Base-by-base conservation (phyloP, 768 basidiomycete species). In the Gelatoporia subvermispora region DNA sequence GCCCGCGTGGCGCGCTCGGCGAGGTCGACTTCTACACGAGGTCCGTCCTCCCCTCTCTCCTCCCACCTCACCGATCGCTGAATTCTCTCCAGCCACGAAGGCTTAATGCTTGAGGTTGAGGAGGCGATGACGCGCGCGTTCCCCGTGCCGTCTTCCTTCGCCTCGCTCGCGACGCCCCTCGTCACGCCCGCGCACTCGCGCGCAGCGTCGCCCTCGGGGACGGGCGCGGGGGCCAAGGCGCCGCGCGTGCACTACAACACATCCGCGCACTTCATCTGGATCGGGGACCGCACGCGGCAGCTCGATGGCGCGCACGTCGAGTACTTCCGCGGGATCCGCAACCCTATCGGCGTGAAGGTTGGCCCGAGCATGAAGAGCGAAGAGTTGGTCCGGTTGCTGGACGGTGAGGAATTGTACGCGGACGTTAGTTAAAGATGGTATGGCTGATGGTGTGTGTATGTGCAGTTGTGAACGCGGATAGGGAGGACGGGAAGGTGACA, bases 11-110 rank as follows among this genome's bases (percentile, higher is more conserved):
- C 47, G 77, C 80, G 11, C 72, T 93, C 18, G 88, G 88, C 21
- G 93, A 91, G 60, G 92, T 94, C 0, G 94, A 97, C 62, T 84
- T 97, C 56, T 97, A 91, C 70, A 93, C 91, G 3, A 93, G 88
- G 92, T 82, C 50, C 25, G 73, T 55, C 4, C 37, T 28, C n/a
- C 18, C 7, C 24, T 9, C 28, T 44, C 11, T 13, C 25, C 13
- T n/a, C 37, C 36, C 35, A 31, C 23, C 18, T 35, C 41, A 24
- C 15, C 24, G 9, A n/a, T 55, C n/a, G 21, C 41, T 49, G 45
- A 47, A 34, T 41, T 11, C 31, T 11, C 24, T 43, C 45, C 15
- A 92, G 89, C 64, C 94, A 96, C 60, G 93, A 96, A 69, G 95
- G 94, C 18, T 72, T 95, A 43, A 84, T 94, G 80, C 79, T 99